Evolutionary conservation across 345 rosid genomes (phyloP).

Genomic region (Boechera divaricarpa): DNA sequence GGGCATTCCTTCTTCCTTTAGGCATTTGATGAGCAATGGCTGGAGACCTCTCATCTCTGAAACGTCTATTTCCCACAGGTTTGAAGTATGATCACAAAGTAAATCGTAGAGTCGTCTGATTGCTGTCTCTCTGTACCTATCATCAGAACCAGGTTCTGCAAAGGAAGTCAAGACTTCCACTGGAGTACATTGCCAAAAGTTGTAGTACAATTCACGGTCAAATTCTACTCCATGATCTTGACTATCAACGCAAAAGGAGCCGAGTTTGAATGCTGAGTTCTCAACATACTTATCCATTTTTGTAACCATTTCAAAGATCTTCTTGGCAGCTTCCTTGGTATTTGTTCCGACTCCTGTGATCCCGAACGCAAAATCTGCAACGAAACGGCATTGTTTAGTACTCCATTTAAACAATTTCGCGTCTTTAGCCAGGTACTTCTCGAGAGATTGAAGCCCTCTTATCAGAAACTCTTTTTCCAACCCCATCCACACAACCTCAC

Average conservation of each 20-base stretch:
- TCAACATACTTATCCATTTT: neutral
- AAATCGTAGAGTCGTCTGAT: neutral
- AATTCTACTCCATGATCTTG: neutral
- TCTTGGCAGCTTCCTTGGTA: neutral
- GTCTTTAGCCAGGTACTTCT: slow-evolving; percentile 1
- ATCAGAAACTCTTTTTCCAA: neutral
- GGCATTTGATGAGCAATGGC: neutral
- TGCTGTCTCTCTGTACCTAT: neutral
- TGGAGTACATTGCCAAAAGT: neutral
- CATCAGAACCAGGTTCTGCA: neutral
- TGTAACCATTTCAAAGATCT: slow-evolving; percentile 10
- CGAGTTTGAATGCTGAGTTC: neutral
- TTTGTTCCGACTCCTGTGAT: neutral
- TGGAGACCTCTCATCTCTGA: neutral
- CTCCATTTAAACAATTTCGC: neutral
- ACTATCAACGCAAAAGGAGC: neutral
- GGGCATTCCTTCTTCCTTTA: neutral
- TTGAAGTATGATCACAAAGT: neutral
- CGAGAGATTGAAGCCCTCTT: neutral
- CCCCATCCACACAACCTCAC: neutral
- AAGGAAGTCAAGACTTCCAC: neutral
- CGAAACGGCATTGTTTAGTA: neutral
- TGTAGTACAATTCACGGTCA: neutral
- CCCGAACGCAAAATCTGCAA: neutral
- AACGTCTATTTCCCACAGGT: neutral